Conservation (phyloP, 2,329 filamentous ascomycete species). For the Rutstroemia sp. region DNA sequence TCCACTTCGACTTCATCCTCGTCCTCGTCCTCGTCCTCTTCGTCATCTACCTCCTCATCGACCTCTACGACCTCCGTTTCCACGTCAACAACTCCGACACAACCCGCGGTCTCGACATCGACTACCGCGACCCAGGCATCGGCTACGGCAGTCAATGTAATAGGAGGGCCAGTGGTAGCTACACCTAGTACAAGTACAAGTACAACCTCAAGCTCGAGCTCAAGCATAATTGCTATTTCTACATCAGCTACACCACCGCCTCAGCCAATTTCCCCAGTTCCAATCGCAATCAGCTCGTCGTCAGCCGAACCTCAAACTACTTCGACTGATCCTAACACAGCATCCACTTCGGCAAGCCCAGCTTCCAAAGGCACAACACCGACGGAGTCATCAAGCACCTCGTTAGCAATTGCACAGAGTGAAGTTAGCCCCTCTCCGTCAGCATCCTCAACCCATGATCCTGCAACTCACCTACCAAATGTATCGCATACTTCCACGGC, state of each 20-base stretch:
- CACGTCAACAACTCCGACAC: slow-evolving; percentile 3
- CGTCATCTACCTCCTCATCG: not conserved
- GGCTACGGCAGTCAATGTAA: slow-evolving; percentile 9
- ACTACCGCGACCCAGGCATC: slow-evolving; percentile 42
- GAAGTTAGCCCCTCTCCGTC: slow-evolving; percentile 17
- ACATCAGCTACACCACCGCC: not conserved
- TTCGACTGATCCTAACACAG: not conserved
- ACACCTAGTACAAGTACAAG: slow-evolving; percentile 6
- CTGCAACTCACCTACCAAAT: not conserved
- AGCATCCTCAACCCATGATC: not conserved
- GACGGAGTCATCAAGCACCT: slow-evolving; percentile 21
- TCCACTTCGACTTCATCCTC: not conserved
- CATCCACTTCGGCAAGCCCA: slow-evolving; percentile 9
- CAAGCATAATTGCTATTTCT: not conserved
- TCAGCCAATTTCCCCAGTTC: not conserved
- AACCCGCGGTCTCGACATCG: slow-evolving; percentile 11
- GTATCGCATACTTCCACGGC: slow-evolving; percentile 13
- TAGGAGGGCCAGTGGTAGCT: not conserved
- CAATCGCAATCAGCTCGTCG: no score
- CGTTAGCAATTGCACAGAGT: slow-evolving; percentile 20
- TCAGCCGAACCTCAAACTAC: not conserved
- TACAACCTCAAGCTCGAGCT: not conserved
- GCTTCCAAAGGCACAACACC: slow-evolving; percentile 22
- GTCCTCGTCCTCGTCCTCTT: not conserved
- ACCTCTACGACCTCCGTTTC: not conserved